Percentiles rank a stretch among this genome's conserved stretches.
Conservation (phyloP, 768 basidiomycete species). For the Pleurotus citrinopileatus region DNA sequence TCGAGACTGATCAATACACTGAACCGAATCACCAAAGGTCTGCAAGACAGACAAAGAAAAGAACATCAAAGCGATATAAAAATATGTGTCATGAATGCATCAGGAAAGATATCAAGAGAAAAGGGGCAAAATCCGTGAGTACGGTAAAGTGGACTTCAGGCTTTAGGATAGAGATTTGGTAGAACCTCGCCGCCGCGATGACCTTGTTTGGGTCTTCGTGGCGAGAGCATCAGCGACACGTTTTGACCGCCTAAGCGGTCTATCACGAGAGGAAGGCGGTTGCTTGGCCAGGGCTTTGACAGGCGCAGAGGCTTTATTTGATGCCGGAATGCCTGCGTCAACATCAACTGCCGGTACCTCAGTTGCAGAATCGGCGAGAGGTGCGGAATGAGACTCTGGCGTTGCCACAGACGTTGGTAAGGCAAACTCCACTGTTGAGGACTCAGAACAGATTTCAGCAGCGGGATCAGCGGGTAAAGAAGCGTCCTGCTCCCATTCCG, state of each 20-base stretch:
- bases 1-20: neutral
- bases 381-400: neutral
- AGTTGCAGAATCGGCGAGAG: neutral
- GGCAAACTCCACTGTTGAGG: conserved; percentile 12
- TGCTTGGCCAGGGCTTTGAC: neutral
- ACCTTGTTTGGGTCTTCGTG: conserved; percentile 43
- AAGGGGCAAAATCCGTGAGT: too few relatives aligned
- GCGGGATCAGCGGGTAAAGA: too few relatives aligned
- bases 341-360: too few relatives aligned
- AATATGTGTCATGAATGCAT: neutral
- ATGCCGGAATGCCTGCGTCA: too few relatives aligned
- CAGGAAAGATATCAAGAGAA: too few relatives aligned
- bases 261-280: conserved; percentile 19
- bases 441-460: too few relatives aligned
- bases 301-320: neutral
- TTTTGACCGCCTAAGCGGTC: conserved; percentile 59
- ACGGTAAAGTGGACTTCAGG: conserved; percentile 31
- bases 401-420: conserved; percentile 7
- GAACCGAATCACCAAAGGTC: conserved; percentile 4
- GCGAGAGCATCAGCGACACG: conserved; percentile 61
- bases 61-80: neutral
- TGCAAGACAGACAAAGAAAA: conserved; percentile 13
- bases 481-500: conserved; percentile 49
- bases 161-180: conserved; percentile 22
- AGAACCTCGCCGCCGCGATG: conserved; percentile 34